These are phyloP conservation scores for Cordyceps fumosorosea DNA, from an alignment of 2,329 filamentous ascomycete species.

Conservation along the genomic window DNA sequence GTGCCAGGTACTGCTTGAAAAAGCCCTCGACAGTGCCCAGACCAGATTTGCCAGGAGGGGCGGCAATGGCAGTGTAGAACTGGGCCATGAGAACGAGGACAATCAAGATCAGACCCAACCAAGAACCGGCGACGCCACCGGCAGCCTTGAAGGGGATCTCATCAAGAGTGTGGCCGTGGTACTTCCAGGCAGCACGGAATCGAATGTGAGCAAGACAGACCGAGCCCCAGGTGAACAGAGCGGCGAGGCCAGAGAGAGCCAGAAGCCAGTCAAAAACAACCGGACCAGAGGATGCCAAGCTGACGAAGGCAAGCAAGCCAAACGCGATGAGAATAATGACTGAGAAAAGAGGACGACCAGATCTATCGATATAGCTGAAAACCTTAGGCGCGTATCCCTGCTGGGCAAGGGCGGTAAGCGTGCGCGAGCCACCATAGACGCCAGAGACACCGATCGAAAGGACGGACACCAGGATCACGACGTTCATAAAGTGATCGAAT, in stretches of 20 bases:
- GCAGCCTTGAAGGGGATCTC: constrained; percentile 60
- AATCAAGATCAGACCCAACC: constrained; percentile 52
- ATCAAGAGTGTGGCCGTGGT: constrained; percentile 53
- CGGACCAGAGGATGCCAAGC: constrained; percentile 36
- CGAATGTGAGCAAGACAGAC: constrained; percentile 65
- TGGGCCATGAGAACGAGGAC: constrained; percentile 47
- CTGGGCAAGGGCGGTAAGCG: constrained; percentile 51
- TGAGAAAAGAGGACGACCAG: constrained; percentile 48
- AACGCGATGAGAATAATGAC: constrained; percentile 41
- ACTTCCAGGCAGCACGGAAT: constrained; percentile 58
- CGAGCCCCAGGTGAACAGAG: constrained; percentile 63
- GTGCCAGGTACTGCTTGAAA: constrained; percentile 49
- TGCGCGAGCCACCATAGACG: constrained; percentile 54
- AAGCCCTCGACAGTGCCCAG: constrained; percentile 41
- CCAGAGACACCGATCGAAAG: constrained; percentile 52
- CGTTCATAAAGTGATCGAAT: constrained; percentile 52
- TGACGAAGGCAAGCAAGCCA: constrained; percentile 45
- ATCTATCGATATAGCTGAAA: constrained; percentile 51
- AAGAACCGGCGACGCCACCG: constrained; percentile 58
- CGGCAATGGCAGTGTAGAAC: constrained; percentile 45
- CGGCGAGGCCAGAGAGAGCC: constrained; percentile 56
- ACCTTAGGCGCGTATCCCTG: constrained; percentile 52
- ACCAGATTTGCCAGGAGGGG: constrained; percentile 25
- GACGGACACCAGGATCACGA: constrained; percentile 52
- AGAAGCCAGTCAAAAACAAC: constrained; percentile 60